phyloP scores from a whole-genome alignment of 2,329 filamentous ascomycete species.

The Alternaria triticimaculans region DNA sequence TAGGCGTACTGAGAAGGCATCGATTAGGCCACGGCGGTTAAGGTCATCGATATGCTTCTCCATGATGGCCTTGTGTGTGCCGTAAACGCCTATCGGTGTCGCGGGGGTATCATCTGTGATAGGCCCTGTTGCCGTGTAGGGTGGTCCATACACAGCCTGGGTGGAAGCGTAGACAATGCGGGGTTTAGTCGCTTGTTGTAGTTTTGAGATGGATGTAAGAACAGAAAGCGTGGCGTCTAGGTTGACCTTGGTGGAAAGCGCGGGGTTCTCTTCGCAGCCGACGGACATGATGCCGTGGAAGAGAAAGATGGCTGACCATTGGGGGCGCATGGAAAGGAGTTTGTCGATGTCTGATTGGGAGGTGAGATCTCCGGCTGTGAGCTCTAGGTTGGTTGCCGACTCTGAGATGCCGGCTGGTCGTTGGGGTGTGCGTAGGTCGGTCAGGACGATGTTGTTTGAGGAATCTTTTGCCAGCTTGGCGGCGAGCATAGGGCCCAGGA shows the following conservation, averaged over 20 bases:
- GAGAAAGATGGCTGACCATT: slow-evolving; percentile 51
- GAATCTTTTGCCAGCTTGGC: slow-evolving; percentile 1
- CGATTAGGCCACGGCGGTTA: slow-evolving; percentile 62
- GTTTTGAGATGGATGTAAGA: slow-evolving; percentile 31
- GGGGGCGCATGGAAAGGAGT: slow-evolving; percentile 3
- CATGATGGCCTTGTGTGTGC: slow-evolving; percentile 65
- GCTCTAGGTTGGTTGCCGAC: neutral
- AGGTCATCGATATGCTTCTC: slow-evolving; percentile 67
- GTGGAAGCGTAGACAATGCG: neutral
- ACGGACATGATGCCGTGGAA: slow-evolving; percentile 71
- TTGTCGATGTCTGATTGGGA: neutral
- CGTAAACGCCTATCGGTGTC: slow-evolving; percentile 66
- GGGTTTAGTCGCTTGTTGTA: neutral
- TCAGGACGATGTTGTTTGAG: slow-evolving; percentile 1
- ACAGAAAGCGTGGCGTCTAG: slow-evolving; percentile 60
- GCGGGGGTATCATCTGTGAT: slow-evolving; percentile 27
- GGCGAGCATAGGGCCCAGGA: slow-evolving; percentile 8
- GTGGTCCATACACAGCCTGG: slow-evolving; percentile 41
- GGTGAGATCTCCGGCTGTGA: neutral
- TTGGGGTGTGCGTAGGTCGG: slow-evolving; percentile 4
- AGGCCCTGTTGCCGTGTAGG: slow-evolving; percentile 55
- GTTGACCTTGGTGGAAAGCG: slow-evolving; percentile 64
- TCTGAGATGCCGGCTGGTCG: neutral
- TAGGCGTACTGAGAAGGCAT: slow-evolving; percentile 63
- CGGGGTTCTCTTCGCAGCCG: slow-evolving; percentile 64